Base-by-base conservation (phyloP, 2,329 filamentous ascomycete species). In the Colletotrichum tabaci region DNA sequence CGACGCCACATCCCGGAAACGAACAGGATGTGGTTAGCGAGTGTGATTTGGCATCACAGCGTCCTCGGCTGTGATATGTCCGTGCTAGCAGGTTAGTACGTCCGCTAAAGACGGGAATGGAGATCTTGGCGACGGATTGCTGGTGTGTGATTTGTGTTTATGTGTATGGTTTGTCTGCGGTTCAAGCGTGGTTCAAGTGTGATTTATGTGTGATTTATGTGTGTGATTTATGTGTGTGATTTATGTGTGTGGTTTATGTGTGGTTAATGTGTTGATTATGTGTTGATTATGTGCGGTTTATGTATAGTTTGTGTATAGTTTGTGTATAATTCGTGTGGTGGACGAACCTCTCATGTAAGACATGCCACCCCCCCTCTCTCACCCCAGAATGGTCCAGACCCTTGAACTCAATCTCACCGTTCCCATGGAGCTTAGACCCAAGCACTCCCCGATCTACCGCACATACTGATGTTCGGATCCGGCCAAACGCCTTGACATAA, bases 41-140 rank as follows among this genome's bases (percentile, higher is more conserved):
- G 42, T 8, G 18, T 8, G 18, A 21, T 8, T 3, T 13, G 10
- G 1, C 10, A 21, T 21, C 10, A 10, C 58, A 30, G 26, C 21
- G 7, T 4, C 13, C 56, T 15, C n/a, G 4, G 18, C 23, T 42
- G 42, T 47, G 44, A 58, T n/a, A 23, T 30, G 12, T 50, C 30
- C 21, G 16, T 12, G 16, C 64, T 67, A 55, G n/a, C 9, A 21
- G 8, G 10, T 13, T 53, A 58, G 64, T 26, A n/a, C 44, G 13
- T 16, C 18, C n/a, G 40, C 57, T 58, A 67, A 38, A 40, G 50
- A 52, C 64, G 68, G 68, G 68, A 68, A 72, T 55, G 60, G 13
- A 49, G 40, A 35, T 47, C 46, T 44, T 21, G 46, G 23, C 15
- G 23, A 56, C 52, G 60, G 65, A 60, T 30, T 60, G 46, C 30